These are phyloP conservation scores for Sodiomyces alkalinus DNA, from an alignment of 2,329 filamentous ascomycete species.

Conservation along the genomic window DNA sequence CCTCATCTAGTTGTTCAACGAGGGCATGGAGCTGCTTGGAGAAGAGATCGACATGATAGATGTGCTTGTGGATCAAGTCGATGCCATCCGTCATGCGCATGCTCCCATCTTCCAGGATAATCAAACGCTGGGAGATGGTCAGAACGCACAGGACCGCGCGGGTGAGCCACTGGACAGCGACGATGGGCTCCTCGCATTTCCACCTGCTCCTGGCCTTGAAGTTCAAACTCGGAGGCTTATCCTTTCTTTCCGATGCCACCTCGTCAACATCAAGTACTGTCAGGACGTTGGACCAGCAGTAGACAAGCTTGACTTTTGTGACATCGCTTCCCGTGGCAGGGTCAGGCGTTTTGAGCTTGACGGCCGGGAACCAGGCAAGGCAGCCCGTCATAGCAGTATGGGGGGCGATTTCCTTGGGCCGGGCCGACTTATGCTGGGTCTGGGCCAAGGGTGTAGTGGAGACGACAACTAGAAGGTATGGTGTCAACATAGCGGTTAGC, in stretches of 20 bases:
- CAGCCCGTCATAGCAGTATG: constrained; percentile 90
- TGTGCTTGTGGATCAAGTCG: constrained; percentile 80
- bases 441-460: constrained; percentile 93
- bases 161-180: constrained; percentile 92
- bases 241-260: constrained; percentile 48
- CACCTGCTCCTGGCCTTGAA: constrained; percentile 79
- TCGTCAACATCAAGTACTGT: constrained; percentile 84
- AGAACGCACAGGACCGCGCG: constrained; percentile 82
- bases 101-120: constrained; percentile 78
- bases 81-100: constrained; percentile 92
- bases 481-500: constrained; percentile 86
- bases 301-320: constrained; percentile 77
- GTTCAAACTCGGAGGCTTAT: constrained; percentile 61
- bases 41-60: constrained; percentile 84
- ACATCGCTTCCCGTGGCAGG: constrained; percentile 49
- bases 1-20: constrained; percentile 78
- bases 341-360: constrained; percentile 71
- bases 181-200: constrained; percentile 89
- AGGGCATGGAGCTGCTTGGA: constrained; percentile 71
- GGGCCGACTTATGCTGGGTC: constrained; percentile 84
- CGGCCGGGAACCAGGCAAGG: constrained; percentile 91
- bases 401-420: constrained; percentile 79
- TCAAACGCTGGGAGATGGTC: constrained; percentile 83
- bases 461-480: constrained; percentile 89
- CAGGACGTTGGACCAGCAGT: constrained; percentile 97